Base-by-base conservation (phyloP, 148 eudicot genomes). In the Nepenthes gracilis region DNA sequence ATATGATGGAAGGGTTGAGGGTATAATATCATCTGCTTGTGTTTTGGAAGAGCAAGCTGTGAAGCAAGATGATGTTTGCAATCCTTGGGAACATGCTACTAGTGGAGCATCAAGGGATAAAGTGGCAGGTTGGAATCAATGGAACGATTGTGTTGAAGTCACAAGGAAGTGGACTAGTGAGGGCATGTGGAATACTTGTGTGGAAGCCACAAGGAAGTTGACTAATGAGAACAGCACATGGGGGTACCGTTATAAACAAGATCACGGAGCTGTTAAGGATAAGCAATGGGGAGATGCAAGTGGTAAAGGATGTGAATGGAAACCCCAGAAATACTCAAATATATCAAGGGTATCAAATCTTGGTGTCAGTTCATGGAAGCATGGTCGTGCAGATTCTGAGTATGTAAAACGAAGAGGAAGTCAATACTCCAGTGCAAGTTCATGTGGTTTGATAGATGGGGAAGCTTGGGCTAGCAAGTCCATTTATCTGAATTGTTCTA, bases 251-350 rank as follows among this genome's bases (percentile, higher is more conserved):
- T 37, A 47, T 6, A 59, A 51, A 56, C 47, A 51, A 45, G 53
- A 6, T 47, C 58, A 60, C 32, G 73, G 55, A 64, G 54, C 34
- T 10, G 47, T 23, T 35, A 73, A 62, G 14, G 64, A 66, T 65
- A 75, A 43, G 52, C 43, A 71, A 58, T 70, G 78, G 81, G 73
- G 70, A 49, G 69, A 68, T 62, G 55, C 63, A 55, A 63, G 72
- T 67, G 70, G 64, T 35, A 70, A 54, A 9, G 55, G 77, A 33
- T 58, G 71, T 74, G 70, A 33, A 61, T 56, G 69, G 63, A 62
- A 63, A 54, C 63, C 45, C 3, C 55, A 63, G 4, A 38, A 10
- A n/a, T n/a, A 43, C 43, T 43, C 66, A 45, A 58, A 56, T 43
- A 13, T 12, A 63, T 47, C 61, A 2, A 63, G 63, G 33, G 67